phyloP scores from a whole-genome alignment of 441 rosid species.

The Francoa sonchifolia region DNA sequence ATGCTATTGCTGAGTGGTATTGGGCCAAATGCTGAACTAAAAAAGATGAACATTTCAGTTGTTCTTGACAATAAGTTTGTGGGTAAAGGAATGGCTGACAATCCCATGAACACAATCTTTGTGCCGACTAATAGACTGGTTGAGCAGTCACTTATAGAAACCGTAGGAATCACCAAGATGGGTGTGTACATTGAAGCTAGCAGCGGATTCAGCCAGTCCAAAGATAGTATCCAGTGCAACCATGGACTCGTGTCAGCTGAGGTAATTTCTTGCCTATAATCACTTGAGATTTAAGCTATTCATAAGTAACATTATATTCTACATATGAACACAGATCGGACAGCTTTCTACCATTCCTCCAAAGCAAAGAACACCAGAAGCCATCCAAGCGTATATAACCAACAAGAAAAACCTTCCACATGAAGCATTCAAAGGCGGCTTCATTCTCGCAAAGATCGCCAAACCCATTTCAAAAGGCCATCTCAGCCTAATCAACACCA shows the following conservation, averaged over 20 bases:
- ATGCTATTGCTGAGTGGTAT: constrained; percentile 80
- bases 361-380: constrained; percentile 58
- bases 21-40: constrained; percentile 64
- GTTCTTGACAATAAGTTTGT: constrained; percentile 54
- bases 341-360: constrained; percentile 69
- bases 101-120: constrained; percentile 85
- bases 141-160: constrained; percentile 61
- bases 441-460: constrained; percentile 75
- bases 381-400: constrained; percentile 33
- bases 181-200: constrained; percentile 93
- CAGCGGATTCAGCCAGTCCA: constrained; percentile 80
- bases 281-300: neutral
- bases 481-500: constrained; percentile 48
- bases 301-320: neutral
- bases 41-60: constrained; percentile 45
- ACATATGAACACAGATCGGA: constrained; percentile 38
- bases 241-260: constrained; percentile 78
- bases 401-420: constrained; percentile 48
- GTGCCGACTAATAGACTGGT: constrained; percentile 53
- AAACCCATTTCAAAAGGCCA: constrained; percentile 62
- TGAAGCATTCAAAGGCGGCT: constrained; percentile 87
- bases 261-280: no score
- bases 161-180: constrained; percentile 79
- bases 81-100: constrained; percentile 85
- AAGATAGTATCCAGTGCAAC: constrained; percentile 60